A percentile compares a stretch with the other conserved stretches of the same genome.
phyloP scores from a whole-genome alignment of 2,329 filamentous ascomycete genomes.

The Xylariaceae sp. region DNA sequence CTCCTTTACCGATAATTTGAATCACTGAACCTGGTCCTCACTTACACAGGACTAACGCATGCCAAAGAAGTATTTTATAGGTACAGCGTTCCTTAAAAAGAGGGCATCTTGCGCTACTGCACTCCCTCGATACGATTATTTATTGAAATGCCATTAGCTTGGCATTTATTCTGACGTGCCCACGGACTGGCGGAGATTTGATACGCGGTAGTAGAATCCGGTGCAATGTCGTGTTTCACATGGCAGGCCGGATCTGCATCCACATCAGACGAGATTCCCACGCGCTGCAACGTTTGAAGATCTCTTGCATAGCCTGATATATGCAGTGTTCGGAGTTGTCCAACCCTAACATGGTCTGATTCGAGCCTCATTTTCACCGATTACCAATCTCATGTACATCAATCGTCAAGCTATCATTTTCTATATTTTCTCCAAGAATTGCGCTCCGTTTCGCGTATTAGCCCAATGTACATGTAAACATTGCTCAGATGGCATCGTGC shows the following conservation, averaged over 20 bases:
- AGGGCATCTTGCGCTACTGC: too few species aligned
- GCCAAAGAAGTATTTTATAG: too few species aligned
- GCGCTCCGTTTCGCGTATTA: too few species aligned
- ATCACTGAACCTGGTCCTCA: too few species aligned
- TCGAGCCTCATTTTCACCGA: not conserved
- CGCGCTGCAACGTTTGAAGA: constrained; percentile 29
- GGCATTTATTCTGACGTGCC: not conserved
- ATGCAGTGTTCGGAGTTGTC: constrained; percentile 28
- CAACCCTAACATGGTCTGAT: not conserved
- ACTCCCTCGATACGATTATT: not conserved
- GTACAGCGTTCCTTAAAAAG: too few species aligned
- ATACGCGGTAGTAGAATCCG: constrained; percentile 28
- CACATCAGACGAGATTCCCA: constrained; percentile 35
- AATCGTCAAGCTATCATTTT: not conserved
- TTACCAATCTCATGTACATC: not conserved
- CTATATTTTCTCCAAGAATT: too few species aligned
- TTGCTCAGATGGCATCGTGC: too few species aligned
- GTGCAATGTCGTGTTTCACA: constrained; percentile 35
- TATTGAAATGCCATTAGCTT: too few species aligned
- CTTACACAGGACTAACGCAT: too few species aligned
- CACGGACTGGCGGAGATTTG: not conserved
- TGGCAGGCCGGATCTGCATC: constrained; percentile 35
- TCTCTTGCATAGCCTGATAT: constrained; percentile 30
- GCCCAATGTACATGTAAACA: too few species aligned
- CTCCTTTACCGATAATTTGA: too few species aligned